Base-by-base conservation (phyloP, 208 protist genomes). In the Leishmania gerbilli region DNA sequence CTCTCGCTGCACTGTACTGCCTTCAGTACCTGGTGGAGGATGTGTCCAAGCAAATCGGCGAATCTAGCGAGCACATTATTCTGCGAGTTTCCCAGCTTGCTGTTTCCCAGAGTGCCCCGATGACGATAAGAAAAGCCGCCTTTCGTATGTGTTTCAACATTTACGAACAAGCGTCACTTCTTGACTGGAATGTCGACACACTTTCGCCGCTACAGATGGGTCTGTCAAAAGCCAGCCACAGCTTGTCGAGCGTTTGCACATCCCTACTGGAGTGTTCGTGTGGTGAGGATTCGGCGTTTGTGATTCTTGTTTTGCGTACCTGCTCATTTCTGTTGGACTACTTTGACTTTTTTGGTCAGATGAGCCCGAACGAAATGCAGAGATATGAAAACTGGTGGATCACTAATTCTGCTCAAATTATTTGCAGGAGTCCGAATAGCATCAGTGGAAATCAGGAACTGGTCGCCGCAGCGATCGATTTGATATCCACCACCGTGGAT, bases 11-110 rank as follows among this genome's bases (percentile, higher is more conserved):
- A n/a, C 81, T 97, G 31, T 97, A 96, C 75, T 86, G 87, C 56
- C 83, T 97, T 76, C 95, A 97, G 80, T 97, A 97, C 79, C 67
- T 97, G 42, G 94, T 97, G 89, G 92, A 97, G 76, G 95, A 97
- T 87, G 65, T 97, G 53, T 92, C 92, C 47, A 93, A 93, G 80
- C 81, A 93, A 62, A 85, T 97, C 24, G 95, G 95, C 40, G 79
- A 71, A 72, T 84, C 90, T 1, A 95, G 95, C 71, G 91, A 93
- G 79, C 84, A 90, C 42, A 91, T 97, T 65, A 89, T 97, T 53
- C 77, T 84, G 24, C 76, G 84, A 21, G 95, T 94, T 67, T 88
- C 89, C 21, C 75, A 88, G 55, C 79, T 97, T 58, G 71, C 87
- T 5, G 31, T 88, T n/a, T 75, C 83, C 71, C 34, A 74, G 62